Conservation (phyloP, 495 filamentous ascomycete genomes). For the Penicillium mononematosum region DNA sequence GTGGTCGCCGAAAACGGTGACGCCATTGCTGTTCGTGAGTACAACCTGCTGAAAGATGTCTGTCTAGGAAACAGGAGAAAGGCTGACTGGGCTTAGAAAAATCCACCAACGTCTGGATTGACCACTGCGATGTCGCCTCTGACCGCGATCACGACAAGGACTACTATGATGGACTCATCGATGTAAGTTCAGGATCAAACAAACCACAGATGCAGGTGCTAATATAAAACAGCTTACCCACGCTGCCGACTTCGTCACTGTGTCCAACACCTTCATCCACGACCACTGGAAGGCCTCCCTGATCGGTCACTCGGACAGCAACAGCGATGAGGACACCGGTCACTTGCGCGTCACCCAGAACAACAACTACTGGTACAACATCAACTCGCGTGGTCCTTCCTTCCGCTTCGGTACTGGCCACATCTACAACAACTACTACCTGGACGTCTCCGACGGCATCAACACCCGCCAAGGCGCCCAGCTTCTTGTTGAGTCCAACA, state of each 20-base stretch:
- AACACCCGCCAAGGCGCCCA: slow-evolving; percentile 67
- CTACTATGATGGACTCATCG: slow-evolving; percentile 67
- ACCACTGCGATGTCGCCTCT: slow-evolving; percentile 65
- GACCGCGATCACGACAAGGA: slow-evolving; percentile 58
- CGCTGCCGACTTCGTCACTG: slow-evolving; percentile 50
- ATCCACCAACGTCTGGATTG: slow-evolving; percentile 64
- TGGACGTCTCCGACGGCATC: slow-evolving; percentile 54
- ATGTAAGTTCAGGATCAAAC: slow-evolving; percentile 38
- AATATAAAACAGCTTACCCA: slow-evolving; percentile 35
- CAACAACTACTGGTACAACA: slow-evolving; percentile 62
- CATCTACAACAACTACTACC: slow-evolving; percentile 50
- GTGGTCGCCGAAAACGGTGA: slow-evolving; percentile 59
- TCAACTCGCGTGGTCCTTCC: slow-evolving; percentile 59
- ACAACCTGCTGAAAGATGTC: neutral
- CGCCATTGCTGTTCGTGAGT: slow-evolving; percentile 54
- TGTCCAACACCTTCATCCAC: slow-evolving; percentile 51
- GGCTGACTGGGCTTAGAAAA: slow-evolving; percentile 28
- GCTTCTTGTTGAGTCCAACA: slow-evolving; percentile 60
- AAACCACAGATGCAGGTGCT: slow-evolving; percentile 5
- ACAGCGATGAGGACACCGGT: slow-evolving; percentile 47
- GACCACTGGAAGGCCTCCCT: slow-evolving; percentile 68
- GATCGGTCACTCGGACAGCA: slow-evolving; percentile 55
- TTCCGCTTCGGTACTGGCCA: slow-evolving; percentile 64
- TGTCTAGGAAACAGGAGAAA: neutral
- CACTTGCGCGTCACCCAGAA: slow-evolving; percentile 59